These are phyloP conservation scores for Ustilago esculenta DNA, from an alignment of 1,284 basidiomycete genomes.

Conservation along the genomic window DNA sequence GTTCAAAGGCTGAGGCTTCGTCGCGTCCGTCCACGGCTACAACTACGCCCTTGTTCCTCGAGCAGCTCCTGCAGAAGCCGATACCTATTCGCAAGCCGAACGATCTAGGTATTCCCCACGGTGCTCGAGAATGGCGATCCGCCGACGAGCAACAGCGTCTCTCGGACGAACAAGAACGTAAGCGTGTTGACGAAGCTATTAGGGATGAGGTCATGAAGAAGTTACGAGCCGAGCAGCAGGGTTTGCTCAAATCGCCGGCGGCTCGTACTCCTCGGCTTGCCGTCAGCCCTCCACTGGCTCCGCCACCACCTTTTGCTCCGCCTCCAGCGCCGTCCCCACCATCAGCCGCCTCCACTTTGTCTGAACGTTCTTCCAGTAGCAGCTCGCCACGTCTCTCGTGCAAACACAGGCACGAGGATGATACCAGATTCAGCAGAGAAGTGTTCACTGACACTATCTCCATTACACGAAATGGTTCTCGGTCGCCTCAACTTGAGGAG, in stretches of 20 bases:
- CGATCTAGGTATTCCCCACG: not conserved
- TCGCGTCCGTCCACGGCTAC: not conserved
- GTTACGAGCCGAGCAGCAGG: conserved; percentile 16
- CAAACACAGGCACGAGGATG: not conserved
- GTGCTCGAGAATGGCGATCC: not conserved
- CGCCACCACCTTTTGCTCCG: conserved; percentile 26
- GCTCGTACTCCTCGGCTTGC: conserved; percentile 2
- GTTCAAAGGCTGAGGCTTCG: not conserved
- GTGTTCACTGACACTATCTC: too few relatives aligned
- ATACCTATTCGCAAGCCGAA: not conserved
- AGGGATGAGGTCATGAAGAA: conserved; percentile 25
- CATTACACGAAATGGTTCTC: not conserved
- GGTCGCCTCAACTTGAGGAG: not conserved
- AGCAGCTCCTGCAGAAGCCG: not conserved
- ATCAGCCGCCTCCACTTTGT: not conserved
- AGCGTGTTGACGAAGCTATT: conserved; percentile 23
- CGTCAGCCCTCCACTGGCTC: conserved; percentile 14
- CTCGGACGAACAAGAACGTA: conserved; percentile 8
- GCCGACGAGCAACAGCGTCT: conserved; percentile 3
- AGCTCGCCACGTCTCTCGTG: not conserved
- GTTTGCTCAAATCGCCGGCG: not conserved
- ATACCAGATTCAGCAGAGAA: not conserved
- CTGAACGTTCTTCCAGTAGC: not conserved
- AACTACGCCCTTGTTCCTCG: not conserved
- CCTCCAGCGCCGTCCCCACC: conserved; percentile 18